Evolutionary conservation across 139 green algal genomes (phyloP).

Genomic region (Chlamydomonas urium): DNA sequence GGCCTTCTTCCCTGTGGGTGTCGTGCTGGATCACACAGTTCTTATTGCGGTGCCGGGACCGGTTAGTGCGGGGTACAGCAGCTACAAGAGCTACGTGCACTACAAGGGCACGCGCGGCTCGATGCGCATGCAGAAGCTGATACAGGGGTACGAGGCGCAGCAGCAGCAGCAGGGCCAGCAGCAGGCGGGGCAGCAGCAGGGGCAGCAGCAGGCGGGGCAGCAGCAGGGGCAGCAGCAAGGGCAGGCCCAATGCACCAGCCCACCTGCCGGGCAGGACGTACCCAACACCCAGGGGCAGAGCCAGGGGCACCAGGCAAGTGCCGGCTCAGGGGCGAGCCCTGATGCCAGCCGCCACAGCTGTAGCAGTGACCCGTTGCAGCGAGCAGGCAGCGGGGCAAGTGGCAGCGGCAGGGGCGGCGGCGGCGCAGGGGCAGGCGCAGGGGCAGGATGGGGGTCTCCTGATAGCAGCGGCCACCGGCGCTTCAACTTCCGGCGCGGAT

Average conservation of each 20-base stretch:
- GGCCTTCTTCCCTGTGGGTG: background rate
- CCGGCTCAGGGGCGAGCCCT: no score
- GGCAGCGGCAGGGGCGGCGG: no score
- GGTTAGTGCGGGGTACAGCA: background rate
- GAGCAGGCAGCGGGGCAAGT: no score
- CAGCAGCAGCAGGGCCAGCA: background rate
- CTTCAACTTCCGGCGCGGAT: no score
- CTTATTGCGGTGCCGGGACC: background rate
- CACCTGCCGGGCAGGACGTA: background rate
- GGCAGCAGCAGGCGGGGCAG: no score
- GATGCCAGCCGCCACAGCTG: no score
- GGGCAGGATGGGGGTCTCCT: no score
- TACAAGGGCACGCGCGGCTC: conserved; percentile 10
- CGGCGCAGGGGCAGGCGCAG: no score
- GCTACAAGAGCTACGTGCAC: conserved; percentile 11
- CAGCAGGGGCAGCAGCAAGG: no score
- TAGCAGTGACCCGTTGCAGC: no score
- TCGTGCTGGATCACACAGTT: conserved; percentile 4
- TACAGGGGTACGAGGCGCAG: background rate
- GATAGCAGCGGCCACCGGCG: no score
- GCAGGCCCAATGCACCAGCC: background rate
- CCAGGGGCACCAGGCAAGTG: background rate
- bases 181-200: background rate
- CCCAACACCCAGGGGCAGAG: background rate
- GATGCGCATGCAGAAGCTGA: conserved; percentile 5